Percentiles rank a stretch among this genome's conserved stretches.
Evolutionary conservation across 768 basidiomycete genomes (phyloP).

Genomic region (Termitomyces sp.): DNA sequence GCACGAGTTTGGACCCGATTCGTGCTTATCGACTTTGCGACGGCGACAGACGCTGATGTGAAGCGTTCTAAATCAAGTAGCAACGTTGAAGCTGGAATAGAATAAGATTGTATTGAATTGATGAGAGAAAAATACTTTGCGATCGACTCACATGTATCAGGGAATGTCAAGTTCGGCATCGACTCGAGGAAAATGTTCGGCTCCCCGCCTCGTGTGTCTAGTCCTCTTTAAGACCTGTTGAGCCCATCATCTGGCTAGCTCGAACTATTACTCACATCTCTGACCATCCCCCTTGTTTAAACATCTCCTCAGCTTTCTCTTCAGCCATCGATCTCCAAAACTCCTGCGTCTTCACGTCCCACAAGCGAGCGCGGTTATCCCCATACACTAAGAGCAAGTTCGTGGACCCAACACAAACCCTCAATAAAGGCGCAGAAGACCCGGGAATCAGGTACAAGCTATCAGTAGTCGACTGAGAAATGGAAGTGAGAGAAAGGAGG

Average conservation of each 20-base stretch:
- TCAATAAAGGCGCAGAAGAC: slow-evolving; percentile 57
- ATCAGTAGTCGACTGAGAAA: neutral
- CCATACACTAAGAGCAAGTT: slow-evolving; percentile 74
- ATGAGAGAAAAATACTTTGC: neutral
- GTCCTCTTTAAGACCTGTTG: slow-evolving; percentile 6
- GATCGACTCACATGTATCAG: neutral
- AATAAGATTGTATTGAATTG: neutral
- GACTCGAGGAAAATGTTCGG: neutral
- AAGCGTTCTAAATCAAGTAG: slow-evolving; percentile 48
- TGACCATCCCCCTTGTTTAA: slow-evolving; percentile 70
- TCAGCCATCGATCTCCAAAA: slow-evolving; percentile 78
- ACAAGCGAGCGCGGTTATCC: slow-evolving; percentile 74
- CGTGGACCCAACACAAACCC: slow-evolving; percentile 60
- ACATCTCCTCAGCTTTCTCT: slow-evolving; percentile 73
- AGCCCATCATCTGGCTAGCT: neutral
- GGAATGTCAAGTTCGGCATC: neutral
- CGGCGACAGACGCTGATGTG: slow-evolving; percentile 39
- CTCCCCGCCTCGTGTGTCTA: neutral
- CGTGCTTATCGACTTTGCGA: slow-evolving; percentile 49
- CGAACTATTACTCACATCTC: slow-evolving; percentile 45
- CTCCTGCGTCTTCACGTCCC: slow-evolving; percentile 81
- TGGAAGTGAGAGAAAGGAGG: neutral
- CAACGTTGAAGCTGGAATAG: slow-evolving; percentile 44
- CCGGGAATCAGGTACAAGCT: slow-evolving; percentile 85
- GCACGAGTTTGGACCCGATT: slow-evolving; percentile 34